phyloP scores from a whole-genome alignment of 129 eudicot species.

The Lactuca sativa region DNA sequence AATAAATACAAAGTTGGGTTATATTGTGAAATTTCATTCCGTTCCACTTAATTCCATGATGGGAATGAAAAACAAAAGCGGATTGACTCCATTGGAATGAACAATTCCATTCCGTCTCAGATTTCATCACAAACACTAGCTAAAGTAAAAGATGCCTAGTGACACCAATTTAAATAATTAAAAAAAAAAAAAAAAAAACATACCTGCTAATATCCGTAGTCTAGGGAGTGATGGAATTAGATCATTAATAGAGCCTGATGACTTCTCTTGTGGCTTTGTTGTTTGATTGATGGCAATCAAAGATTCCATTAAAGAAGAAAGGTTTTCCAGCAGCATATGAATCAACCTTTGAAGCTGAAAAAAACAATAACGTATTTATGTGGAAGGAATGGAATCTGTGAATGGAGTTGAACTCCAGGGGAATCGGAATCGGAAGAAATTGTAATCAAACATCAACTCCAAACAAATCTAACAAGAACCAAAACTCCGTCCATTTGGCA shows the following conservation, averaged over 20 bases:
- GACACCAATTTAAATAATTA: neutral
- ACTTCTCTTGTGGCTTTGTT: constrained; percentile 38
- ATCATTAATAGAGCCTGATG: constrained; percentile 37
- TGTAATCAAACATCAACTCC: too few relatives aligned
- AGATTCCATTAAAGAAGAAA: constrained; percentile 66
- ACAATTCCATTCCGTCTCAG: neutral
- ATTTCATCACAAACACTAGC: neutral
- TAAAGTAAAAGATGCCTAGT: too few relatives aligned
- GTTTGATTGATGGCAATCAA: constrained; percentile 40
- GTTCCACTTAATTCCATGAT: too few relatives aligned
- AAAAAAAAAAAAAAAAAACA: neutral
- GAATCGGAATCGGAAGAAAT: too few relatives aligned
- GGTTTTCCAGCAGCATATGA: constrained; percentile 67
- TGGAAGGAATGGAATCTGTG: too few relatives aligned
- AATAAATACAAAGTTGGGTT: too few relatives aligned
- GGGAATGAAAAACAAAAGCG: too few relatives aligned
- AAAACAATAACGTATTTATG: constrained; percentile 9
- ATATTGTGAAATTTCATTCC: too few relatives aligned
- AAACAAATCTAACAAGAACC: too few relatives aligned
- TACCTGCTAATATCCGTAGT: constrained; percentile 71
- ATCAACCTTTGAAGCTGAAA: constrained; percentile 87
- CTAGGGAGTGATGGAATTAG: constrained; percentile 61
- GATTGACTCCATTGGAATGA: too few relatives aligned
- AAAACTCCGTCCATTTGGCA: too few relatives aligned
- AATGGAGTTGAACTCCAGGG: too few relatives aligned